Percentiles rank a stretch among this genome's conserved stretches.
Evolutionary conservation across 139 green algal genomes (phyloP).

Genomic region (Choricystis sp.): DNA sequence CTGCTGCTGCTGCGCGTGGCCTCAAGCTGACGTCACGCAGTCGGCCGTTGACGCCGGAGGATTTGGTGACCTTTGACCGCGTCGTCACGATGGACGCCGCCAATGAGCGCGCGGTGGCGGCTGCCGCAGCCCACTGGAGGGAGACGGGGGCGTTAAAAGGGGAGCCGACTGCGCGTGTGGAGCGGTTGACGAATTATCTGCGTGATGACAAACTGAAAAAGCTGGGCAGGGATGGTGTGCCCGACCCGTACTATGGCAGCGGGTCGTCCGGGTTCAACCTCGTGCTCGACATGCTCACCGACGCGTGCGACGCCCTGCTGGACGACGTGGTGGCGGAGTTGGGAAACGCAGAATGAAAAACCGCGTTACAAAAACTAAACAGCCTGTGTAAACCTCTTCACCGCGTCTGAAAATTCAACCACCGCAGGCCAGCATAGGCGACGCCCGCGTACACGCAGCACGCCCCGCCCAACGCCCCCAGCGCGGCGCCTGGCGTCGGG

Average conservation of each 20-base stretch:
- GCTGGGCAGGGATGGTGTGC: conserved; percentile 31
- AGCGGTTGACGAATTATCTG: conserved; percentile 45
- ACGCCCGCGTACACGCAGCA: background rate
- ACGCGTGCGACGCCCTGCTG: conserved; percentile 60
- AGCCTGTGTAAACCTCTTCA: background rate
- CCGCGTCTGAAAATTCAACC: background rate
- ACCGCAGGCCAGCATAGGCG: background rate
- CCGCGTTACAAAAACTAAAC: background rate
- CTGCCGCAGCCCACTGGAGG: conserved; percentile 14
- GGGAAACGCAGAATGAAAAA: background rate
- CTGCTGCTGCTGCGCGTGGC: conserved; percentile 38
- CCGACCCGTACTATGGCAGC: conserved; percentile 88
- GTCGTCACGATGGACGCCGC: conserved; percentile 78
- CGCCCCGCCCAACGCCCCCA: conserved; percentile 9
- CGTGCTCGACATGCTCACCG: conserved; percentile 77
- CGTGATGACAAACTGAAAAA: conserved; percentile 12
- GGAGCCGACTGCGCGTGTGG: conserved; percentile 5
- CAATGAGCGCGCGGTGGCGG: conserved; percentile 49
- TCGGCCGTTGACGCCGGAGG: conserved; percentile 58
- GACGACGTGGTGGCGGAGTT: background rate
- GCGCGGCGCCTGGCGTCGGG: conserved; percentile 45
- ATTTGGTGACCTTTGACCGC: conserved; percentile 68
- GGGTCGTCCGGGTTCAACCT: conserved; percentile 30
- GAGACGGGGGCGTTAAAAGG: background rate
- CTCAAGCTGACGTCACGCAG: conserved; percentile 69